Conservation (phyloP, 805 yeast species). For the Yamadazyma scolyti region DNA sequence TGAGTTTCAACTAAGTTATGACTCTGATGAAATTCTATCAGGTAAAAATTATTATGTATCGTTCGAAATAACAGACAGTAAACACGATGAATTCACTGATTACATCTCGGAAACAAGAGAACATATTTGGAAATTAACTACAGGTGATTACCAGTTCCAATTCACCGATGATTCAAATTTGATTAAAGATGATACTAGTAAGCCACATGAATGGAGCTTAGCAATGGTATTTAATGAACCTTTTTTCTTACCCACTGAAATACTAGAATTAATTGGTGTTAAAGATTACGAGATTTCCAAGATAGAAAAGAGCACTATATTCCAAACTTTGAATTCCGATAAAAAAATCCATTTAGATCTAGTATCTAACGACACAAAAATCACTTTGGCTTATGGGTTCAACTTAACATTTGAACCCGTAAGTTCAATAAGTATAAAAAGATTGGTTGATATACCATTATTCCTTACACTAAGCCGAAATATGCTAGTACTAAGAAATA, state of each 20-base stretch:
- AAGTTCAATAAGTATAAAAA: constrained; percentile 17
- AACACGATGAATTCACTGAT: constrained; percentile 12
- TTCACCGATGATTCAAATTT: constrained; percentile 12
- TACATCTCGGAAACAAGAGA: constrained; percentile 18
- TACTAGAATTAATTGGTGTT: constrained; percentile 29
- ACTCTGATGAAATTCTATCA: constrained; percentile 1
- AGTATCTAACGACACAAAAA: constrained; percentile 1
- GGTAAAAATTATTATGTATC: constrained; percentile 19
- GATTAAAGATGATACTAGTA: neutral
- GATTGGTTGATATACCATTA: constrained; percentile 19
- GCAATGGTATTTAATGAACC: constrained; percentile 21
- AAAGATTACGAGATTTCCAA: constrained; percentile 1
- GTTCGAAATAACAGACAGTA: constrained; percentile 16
- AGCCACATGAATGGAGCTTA: constrained; percentile 19
- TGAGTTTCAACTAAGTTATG: constrained; percentile 10
- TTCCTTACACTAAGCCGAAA: constrained; percentile 30
- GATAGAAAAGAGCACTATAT: constrained; percentile 1
- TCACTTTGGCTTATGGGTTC: constrained; percentile 6
- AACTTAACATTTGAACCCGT: constrained; percentile 21
- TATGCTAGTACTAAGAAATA: constrained; percentile 23
- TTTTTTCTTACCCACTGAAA: constrained; percentile 22
- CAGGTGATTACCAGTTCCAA: constrained; percentile 16
- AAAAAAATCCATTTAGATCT: constrained; percentile 7
- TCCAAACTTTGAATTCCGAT: constrained; percentile 10
- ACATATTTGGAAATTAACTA: constrained; percentile 19